phyloP scores from a whole-genome alignment of 2,329 filamentous ascomycete species.

The Zasmidium angulare region DNA sequence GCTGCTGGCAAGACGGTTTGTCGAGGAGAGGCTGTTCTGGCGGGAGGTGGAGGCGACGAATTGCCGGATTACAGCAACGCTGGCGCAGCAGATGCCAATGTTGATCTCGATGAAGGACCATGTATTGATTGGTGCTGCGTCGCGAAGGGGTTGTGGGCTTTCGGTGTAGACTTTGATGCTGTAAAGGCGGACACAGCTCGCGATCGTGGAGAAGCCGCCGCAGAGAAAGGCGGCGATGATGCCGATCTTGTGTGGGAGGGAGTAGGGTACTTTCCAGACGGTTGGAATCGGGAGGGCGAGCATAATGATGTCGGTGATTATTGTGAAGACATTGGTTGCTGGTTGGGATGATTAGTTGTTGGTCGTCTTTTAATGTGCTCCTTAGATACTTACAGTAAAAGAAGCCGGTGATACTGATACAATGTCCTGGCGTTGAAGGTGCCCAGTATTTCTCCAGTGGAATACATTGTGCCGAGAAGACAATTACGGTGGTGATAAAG shows the following conservation, averaged over 20 bases:
- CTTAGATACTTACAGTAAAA: conserved; percentile 27
- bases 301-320: conserved; percentile 39
- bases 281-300: conserved; percentile 41
- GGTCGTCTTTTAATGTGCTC: background rate
- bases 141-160: conserved; percentile 29
- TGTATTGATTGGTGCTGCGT: conserved; percentile 30
- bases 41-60: conserved; percentile 4
- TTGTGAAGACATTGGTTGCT: conserved; percentile 37
- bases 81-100: conserved; percentile 33
- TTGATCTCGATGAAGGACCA: conserved; percentile 38
- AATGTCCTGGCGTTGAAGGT: conserved; percentile 28
- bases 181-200: conserved; percentile 33
- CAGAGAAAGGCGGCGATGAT: conserved; percentile 31
- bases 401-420: conserved; percentile 38
- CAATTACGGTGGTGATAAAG: conserved; percentile 37
- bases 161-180: conserved; percentile 30
- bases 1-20: background rate
- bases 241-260: conserved; percentile 34
- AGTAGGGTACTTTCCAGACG: conserved; percentile 37
- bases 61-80: conserved; percentile 24
- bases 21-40: background rate
- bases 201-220: conserved; percentile 28
- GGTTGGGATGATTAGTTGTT: background rate
- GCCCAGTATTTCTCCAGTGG: conserved; percentile 38
- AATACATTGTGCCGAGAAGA: conserved; percentile 38